Evolutionary conservation across 768 basidiomycete species (phyloP).

Genomic region (Leccinum uliginosum): DNA sequence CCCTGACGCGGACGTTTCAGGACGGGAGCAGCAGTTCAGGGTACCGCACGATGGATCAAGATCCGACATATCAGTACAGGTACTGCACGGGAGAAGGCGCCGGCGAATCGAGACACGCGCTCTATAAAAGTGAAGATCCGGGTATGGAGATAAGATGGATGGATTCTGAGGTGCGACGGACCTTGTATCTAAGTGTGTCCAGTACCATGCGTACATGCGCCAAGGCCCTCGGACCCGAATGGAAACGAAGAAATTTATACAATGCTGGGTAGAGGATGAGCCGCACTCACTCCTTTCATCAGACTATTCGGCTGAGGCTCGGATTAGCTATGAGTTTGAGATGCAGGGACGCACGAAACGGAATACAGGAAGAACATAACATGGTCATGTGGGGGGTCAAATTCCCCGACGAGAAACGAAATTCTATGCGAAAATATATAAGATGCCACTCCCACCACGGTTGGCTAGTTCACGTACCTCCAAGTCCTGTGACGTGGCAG

Average conservation of each 20-base stretch:
- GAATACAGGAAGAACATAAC: not conserved
- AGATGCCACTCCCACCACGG: not conserved
- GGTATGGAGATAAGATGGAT: not conserved
- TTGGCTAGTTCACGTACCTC: conserved; percentile 30
- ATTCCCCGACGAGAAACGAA: conserved; percentile 29
- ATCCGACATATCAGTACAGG: not conserved
- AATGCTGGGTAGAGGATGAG: not conserved
- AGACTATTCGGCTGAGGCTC: not conserved
- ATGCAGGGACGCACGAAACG: not conserved
- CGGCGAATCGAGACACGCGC: not conserved
- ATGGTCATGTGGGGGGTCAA: conserved; percentile 7
- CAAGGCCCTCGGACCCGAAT: not conserved
- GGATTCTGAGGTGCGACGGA: not conserved
- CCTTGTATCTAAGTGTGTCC: not conserved
- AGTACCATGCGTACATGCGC: not conserved
- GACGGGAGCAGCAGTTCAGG: not conserved
- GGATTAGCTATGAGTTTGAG: not conserved
- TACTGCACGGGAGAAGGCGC: not conserved
- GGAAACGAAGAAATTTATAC: not conserved
- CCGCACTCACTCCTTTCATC: not conserved
- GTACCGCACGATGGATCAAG: not conserved
- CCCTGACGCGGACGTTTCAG: not conserved
- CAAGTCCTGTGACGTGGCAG: conserved; percentile 75
- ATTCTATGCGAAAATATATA: conserved; percentile 13
- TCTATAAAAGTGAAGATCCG: not conserved